Conservation (phyloP, 306 rosid species). For the Medicago truncatula region DNA sequence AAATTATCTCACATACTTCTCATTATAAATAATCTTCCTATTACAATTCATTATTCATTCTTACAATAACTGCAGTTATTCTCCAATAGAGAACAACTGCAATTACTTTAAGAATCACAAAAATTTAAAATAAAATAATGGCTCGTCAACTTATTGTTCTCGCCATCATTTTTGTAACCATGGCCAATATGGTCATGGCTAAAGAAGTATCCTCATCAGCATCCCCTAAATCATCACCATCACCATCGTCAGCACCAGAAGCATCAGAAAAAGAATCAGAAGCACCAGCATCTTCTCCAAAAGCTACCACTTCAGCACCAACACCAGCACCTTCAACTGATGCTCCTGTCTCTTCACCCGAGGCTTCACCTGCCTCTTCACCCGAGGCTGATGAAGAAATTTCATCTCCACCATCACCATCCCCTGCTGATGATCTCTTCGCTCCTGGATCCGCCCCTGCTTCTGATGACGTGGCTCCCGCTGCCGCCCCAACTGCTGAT, state of each 20-base stretch:
- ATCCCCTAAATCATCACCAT: constrained; percentile 48
- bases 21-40: constrained; percentile 33
- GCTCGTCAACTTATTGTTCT: constrained; percentile 49
- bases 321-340: constrained; percentile 5
- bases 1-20: constrained; percentile 10
- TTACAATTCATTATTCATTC: constrained; percentile 25
- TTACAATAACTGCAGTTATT: constrained; percentile 47
- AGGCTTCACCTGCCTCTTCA: constrained; percentile 38
- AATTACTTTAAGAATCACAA: constrained; percentile 36
- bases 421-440: neutral
- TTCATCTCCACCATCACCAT: constrained; percentile 69
- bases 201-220: constrained; percentile 42
- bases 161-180: constrained; percentile 50
- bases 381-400: constrained; percentile 10
- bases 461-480: neutral
- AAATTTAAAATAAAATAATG: constrained; percentile 13
- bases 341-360: constrained; percentile 16
- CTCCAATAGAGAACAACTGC: constrained; percentile 61
- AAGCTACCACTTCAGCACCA: neutral
- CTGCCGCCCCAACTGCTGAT: neutral
- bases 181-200: constrained; percentile 27
- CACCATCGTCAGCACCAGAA: neutral
- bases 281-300: neutral
- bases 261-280: neutral
- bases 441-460: constrained; percentile 36